Conservation (phyloP, 2,329 filamentous ascomycete genomes). For the Exophiala mesophila region DNA sequence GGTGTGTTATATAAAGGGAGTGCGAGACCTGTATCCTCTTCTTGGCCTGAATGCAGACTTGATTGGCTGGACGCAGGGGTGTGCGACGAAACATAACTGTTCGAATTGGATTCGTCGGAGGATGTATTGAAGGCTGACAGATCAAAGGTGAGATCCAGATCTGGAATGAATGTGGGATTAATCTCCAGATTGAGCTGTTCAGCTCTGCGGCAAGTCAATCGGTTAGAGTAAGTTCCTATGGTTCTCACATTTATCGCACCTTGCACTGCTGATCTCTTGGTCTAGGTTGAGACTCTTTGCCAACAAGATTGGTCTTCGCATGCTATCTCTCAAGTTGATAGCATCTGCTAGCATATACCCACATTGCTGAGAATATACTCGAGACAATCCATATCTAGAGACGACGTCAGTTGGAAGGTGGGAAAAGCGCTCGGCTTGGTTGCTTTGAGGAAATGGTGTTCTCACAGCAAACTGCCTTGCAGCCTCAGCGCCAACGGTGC, state of each 20-base stretch:
- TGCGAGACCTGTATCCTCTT: slow-evolving; percentile 36
- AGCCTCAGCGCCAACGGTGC: slow-evolving; percentile 85
- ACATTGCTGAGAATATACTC: slow-evolving; percentile 83
- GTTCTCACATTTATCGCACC: slow-evolving; percentile 65
- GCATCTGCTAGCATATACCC: slow-evolving; percentile 78
- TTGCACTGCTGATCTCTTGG: slow-evolving; percentile 63
- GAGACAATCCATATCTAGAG: slow-evolving; percentile 67
- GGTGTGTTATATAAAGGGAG: slow-evolving; percentile 48
- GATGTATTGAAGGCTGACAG: slow-evolving; percentile 42
- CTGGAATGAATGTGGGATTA: slow-evolving; percentile 74
- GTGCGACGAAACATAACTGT: slow-evolving; percentile 21
- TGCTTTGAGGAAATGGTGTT: slow-evolving; percentile 1
- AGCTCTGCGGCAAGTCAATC: slow-evolving; percentile 56
- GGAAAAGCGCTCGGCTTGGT: too few relatives aligned
- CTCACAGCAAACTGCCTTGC: slow-evolving; percentile 77
- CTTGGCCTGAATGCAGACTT: slow-evolving; percentile 27
- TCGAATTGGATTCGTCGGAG: slow-evolving; percentile 33
- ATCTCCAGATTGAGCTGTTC: slow-evolving; percentile 73
- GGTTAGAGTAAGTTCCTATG: slow-evolving; percentile 27
- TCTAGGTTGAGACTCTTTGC: slow-evolving; percentile 67
- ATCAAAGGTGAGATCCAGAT: slow-evolving; percentile 55
- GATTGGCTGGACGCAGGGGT: slow-evolving; percentile 28
- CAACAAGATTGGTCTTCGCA: slow-evolving; percentile 62
- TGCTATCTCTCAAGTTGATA: slow-evolving; percentile 67
- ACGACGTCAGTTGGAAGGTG: too few relatives aligned